These are phyloP conservation scores for Haberlea rhodopensis DNA, from an alignment of 257 asterid genomes.

Conservation along the genomic window DNA sequence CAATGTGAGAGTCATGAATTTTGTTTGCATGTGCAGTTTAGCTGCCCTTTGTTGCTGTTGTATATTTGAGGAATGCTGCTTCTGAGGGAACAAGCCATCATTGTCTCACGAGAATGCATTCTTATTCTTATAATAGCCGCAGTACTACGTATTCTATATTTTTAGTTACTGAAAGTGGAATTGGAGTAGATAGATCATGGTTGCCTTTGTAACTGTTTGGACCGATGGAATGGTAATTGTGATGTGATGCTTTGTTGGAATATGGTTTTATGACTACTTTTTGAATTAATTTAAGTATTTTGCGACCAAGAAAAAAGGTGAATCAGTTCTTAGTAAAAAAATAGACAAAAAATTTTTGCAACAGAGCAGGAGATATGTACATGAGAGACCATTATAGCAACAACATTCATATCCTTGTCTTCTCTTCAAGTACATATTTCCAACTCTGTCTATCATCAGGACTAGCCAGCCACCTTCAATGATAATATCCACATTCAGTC, in stretches of 20 bases:
- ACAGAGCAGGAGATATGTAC: background rate
- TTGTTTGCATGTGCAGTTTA: constrained; percentile 45
- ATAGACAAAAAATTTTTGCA: background rate
- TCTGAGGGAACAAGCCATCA: constrained; percentile 33
- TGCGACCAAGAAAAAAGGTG: background rate
- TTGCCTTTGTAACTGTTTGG: background rate
- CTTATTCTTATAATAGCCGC: background rate
- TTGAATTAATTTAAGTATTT: background rate
- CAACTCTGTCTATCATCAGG: constrained; percentile 52
- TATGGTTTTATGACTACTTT: background rate
- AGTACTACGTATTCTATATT: constrained; percentile 6
- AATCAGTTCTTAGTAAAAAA: no score
- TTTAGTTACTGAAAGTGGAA: constrained; percentile 13
- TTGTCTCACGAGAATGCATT: constrained; percentile 4
- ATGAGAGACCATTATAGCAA: constrained; percentile 24
- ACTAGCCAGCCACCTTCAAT: constrained; percentile 46
- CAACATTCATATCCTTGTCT: constrained; percentile 72
- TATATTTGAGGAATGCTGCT: constrained; percentile 70
- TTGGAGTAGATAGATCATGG: background rate
- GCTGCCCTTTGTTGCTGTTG: constrained; percentile 80
- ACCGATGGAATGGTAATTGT: background rate
- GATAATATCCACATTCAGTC: constrained; percentile 70
- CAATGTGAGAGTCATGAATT: constrained; percentile 11
- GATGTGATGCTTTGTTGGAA: background rate
- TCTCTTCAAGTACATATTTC: constrained; percentile 77